These are phyloP conservation scores for Bipolaris sorokiniana DNA, from an alignment of 2,329 filamentous ascomycete genomes.

Conservation along the genomic window DNA sequence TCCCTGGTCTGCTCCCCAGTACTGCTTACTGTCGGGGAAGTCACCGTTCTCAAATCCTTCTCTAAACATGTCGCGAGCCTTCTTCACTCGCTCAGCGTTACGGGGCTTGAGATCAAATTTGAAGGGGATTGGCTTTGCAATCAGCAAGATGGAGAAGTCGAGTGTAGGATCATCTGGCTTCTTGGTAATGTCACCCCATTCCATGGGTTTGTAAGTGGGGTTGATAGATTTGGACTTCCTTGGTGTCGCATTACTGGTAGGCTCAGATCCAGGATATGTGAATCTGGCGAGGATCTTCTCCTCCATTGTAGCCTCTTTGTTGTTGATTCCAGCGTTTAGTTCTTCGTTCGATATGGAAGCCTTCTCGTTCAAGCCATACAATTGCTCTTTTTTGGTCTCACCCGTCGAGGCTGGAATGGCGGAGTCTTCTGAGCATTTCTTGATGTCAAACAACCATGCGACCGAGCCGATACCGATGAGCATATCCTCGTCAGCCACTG, in stretches of 20 bases:
- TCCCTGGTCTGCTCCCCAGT: constrained; percentile 50
- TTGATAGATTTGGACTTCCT: constrained; percentile 8
- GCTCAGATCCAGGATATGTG: constrained; percentile 32
- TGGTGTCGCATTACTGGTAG: constrained; percentile 11
- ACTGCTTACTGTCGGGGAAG: constrained; percentile 46
- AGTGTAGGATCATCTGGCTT: constrained; percentile 51
- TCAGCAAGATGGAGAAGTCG: constrained; percentile 53
- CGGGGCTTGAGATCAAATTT: constrained; percentile 51
- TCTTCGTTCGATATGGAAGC: constrained; percentile 47
- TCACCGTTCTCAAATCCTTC: constrained; percentile 48
- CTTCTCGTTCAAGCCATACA: constrained; percentile 40
- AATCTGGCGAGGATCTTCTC: constrained; percentile 35
- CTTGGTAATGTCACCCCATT: constrained; percentile 31
- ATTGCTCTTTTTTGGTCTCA: constrained; percentile 21
- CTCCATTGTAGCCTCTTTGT: constrained; percentile 28
- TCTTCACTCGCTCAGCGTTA: constrained; percentile 36
- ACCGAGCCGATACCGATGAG: constrained; percentile 53
- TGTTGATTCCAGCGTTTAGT: constrained; percentile 39
- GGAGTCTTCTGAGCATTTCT: constrained; percentile 23
- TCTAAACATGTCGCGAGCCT: constrained; percentile 44
- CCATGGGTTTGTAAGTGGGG: constrained; percentile 29
- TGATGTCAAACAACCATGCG: constrained; percentile 55
- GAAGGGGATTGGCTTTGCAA: constrained; percentile 56
- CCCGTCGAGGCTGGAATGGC: constrained; percentile 9
- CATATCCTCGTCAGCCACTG: constrained; percentile 52